Evolutionary conservation across 768 basidiomycete species (phyloP), one percentile per base, ranked within the genome.

Genomic region (Mycena maculata): DNA sequence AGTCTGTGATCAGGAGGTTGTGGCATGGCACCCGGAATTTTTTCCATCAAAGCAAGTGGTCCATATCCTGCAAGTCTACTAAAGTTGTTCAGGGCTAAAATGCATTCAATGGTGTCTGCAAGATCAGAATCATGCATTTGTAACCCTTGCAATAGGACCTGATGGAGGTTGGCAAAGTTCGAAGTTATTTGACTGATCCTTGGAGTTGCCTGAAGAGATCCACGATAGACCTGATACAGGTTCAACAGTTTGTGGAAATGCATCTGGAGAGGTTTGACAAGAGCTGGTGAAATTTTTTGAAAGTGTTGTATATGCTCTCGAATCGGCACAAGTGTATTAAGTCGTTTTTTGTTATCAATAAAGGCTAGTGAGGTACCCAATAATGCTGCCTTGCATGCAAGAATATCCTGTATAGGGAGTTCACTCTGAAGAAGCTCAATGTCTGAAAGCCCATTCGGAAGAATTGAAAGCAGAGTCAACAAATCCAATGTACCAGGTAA

Each of bases 261-360:
- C 4, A 5, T 10, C 4, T 10, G 39, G 4, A 41, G 39, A 10
- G 39, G 39, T 5, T 10, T 5, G 4, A 41, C 39, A 10, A 41
- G 4, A 9, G 8, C 5, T 9, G 39, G 39, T 5, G 13, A 4
- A 4, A 18, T 11, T 9, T 11, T 11, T 5, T 10, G 20, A 41
- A 41, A 41, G 4, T 41, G 39, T 5, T 41, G 39, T 18, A 41
- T 41, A 41, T 41, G 16, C 20, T 41, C 39, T 10, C 39, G 8
- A n/a, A n/a, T n/a, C n/a, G n/a, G n/a, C n/a, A n/a, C n/a, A n/a
- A n/a, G n/a, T n/a, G n/a, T n/a, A n/a, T 41, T 41, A 18, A 41
- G 39, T 18, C 39, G 4, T 60, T 63, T 10, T n/a, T n/a, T n/a
- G 74, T 80, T 53, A 79, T 81, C 18, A 63, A 80, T 11, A 70